A percentile compares a stretch with the other conserved stretches of the same genome.
Evolutionary conservation across 2,329 filamentous ascomycete species (phyloP).

Genomic region (Pseudogymnoascus verrucosus): DNA sequence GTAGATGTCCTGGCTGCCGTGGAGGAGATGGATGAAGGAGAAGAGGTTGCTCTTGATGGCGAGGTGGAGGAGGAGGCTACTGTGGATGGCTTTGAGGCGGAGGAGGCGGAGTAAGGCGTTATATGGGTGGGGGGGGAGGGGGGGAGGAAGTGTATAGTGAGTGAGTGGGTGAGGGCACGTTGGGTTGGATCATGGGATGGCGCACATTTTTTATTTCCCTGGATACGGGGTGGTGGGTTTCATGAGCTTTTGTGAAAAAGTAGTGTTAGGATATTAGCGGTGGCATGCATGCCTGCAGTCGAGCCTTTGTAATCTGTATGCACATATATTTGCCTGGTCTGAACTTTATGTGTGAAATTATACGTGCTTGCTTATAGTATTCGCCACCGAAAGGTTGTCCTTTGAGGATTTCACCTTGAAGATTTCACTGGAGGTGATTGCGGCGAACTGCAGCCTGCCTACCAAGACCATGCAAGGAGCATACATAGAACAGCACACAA

Average conservation of each 20-base stretch:
- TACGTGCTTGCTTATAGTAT: neutral
- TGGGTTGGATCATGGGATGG: conserved; percentile 4
- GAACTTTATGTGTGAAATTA: neutral
- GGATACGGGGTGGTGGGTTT: neutral
- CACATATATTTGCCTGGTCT: neutral
- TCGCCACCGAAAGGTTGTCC: neutral
- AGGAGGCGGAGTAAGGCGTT: neutral
- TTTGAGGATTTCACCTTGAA: neutral
- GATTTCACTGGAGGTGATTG: neutral
- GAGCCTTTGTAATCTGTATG: conserved; percentile 1
- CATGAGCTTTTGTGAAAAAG: neutral
- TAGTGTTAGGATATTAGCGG: conserved; percentile 3
- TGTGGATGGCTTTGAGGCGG: neutral
- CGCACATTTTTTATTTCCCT: neutral
- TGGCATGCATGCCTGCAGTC: neutral
- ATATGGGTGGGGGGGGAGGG: neutral
- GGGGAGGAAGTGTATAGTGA: neutral
- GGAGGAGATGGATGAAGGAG: neutral
- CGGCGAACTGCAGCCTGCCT: neutral
- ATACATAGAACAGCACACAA: neutral
- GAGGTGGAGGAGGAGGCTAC: neutral
- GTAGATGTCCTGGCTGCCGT: neutral
- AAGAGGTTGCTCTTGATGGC: neutral
- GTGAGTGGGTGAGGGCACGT: neutral
- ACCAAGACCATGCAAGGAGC: neutral